phyloP scores from a whole-genome alignment of 2,329 filamentous ascomycete species.

The Didymosphaeria variabile region DNA sequence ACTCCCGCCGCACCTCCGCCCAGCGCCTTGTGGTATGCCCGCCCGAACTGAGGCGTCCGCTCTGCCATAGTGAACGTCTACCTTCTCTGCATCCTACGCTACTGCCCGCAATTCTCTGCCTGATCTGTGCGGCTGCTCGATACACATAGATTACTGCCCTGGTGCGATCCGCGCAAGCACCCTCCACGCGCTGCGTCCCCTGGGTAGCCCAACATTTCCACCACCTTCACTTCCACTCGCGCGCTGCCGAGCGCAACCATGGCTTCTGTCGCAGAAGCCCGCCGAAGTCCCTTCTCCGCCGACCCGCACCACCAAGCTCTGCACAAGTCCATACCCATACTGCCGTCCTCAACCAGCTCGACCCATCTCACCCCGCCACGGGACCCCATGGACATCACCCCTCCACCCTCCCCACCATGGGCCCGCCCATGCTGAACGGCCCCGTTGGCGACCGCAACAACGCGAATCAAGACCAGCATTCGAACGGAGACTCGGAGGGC shows the following conservation, averaged over 20 bases:
- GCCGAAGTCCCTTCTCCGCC: constrained; percentile 58
- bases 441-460: constrained; percentile 58
- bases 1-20: not conserved
- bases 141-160: constrained; percentile 1
- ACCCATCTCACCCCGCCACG: constrained; percentile 54
- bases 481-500: constrained; percentile 41
- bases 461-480: constrained; percentile 27
- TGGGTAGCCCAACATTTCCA: constrained; percentile 18
- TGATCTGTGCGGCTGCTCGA: not conserved
- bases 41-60: constrained; percentile 2
- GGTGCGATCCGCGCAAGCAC: constrained; percentile 13
- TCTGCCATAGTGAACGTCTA: constrained; percentile 9
- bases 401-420: constrained; percentile 57
- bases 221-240: constrained; percentile 19
- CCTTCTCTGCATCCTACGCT: not conserved
- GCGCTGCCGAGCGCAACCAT: constrained; percentile 38
- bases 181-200: constrained; percentile 18
- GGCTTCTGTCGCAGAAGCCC: constrained; percentile 56
- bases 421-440: constrained; percentile 59
- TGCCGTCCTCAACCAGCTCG: constrained; percentile 57
- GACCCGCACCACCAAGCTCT: constrained; percentile 53
- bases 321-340: constrained; percentile 62
- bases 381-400: constrained; percentile 66
- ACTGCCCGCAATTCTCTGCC: not conserved
- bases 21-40: constrained; percentile 26